Percentiles rank a stretch among this genome's conserved stretches.
phyloP scores from a whole-genome alignment of 805 yeast genomes.

The Nakazawaea peltata region DNA sequence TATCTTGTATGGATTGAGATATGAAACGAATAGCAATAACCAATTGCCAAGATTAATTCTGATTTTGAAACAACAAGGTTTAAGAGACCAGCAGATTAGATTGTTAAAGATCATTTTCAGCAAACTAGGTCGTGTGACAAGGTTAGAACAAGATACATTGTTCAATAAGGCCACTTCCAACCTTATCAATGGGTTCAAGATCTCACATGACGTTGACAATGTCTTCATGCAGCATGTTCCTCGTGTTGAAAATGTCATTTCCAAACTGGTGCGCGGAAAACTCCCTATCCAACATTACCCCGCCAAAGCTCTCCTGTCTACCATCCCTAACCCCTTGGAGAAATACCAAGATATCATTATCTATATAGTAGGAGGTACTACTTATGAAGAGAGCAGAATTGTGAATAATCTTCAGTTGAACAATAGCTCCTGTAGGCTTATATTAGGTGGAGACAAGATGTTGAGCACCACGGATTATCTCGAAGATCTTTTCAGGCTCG shows the following conservation, averaged over 20 bases:
- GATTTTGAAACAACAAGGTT: constrained; percentile 27
- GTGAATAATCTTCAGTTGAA: constrained; percentile 61
- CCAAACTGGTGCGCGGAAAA: constrained; percentile 31
- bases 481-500: constrained; percentile 16
- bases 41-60: constrained; percentile 30
- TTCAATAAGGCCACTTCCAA: constrained; percentile 17
- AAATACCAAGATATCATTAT: constrained; percentile 60
- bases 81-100: constrained; percentile 27
- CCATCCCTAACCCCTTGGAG: constrained; percentile 19
- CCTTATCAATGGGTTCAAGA: constrained; percentile 26
- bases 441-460: constrained; percentile 77
- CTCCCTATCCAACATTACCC: constrained; percentile 33
- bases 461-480: constrained; percentile 36
- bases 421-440: constrained; percentile 50
- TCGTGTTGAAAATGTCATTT: constrained; percentile 43
- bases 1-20: constrained; percentile 66
- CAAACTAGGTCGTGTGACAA: constrained; percentile 32
- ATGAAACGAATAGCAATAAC: constrained; percentile 43
- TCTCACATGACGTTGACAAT: constrained; percentile 43
- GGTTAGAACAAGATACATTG: constrained; percentile 28
- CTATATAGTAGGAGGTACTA: constrained; percentile 80
- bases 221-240: constrained; percentile 92
- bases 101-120: constrained; percentile 39
- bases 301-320: constrained; percentile 25
- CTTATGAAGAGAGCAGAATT: constrained; percentile 86